Base-by-base conservation (phyloP, 805 yeast species). In the Metschnikowia similis region DNA sequence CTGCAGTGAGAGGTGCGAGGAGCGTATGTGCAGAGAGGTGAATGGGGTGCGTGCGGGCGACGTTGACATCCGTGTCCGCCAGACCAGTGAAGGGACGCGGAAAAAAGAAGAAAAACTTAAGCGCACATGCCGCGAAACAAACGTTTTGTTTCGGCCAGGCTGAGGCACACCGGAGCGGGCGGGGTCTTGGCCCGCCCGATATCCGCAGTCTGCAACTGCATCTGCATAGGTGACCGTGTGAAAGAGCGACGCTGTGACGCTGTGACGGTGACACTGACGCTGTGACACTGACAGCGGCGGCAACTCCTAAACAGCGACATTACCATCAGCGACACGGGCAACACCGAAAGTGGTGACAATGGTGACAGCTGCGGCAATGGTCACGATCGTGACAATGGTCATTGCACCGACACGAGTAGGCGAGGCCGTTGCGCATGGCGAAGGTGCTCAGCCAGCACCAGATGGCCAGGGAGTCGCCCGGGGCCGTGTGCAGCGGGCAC, bases 121-220 rank as follows among this genome's bases (percentile, higher is more conserved):
- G 42, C 42, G 45, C 37, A 26, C 29, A 34, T 41, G 29, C 34
- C 35, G 37, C 29, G 37, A 34, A 32, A 26, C 45, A 41, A n/a
- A 41, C 45, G 45, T 21, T 34, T 38, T 41, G 29, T 30, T 28
- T n/a, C 17, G 36, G 26, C 29, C 35, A 17, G 37, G 29, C 28
- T 21, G 39, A 21, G 26, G 28, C 11, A 8, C 10, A 13, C 9
- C 45, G 45, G 45, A 41, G n/a, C n/a, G n/a, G n/a, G n/a, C n/a
- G n/a, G n/a, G n/a, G n/a, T n/a, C n/a, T n/a, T n/a, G n/a, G n/a
- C n/a, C 21, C 9, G 13, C 30, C 30, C 30, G 29, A 11, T 30
- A 21, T 21, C 9, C 16, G 35, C 31, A 26, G 36, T n/a, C 9
- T 13, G 14, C 13, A 9, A 13, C 27, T 11, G 27, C 8, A 4